Percentiles rank a stretch among this genome's conserved stretches.
These are phyloP conservation scores for Schizosaccharomyces cryophilus DNA, from an alignment of 805 yeast species.

Conservation along the genomic window DNA sequence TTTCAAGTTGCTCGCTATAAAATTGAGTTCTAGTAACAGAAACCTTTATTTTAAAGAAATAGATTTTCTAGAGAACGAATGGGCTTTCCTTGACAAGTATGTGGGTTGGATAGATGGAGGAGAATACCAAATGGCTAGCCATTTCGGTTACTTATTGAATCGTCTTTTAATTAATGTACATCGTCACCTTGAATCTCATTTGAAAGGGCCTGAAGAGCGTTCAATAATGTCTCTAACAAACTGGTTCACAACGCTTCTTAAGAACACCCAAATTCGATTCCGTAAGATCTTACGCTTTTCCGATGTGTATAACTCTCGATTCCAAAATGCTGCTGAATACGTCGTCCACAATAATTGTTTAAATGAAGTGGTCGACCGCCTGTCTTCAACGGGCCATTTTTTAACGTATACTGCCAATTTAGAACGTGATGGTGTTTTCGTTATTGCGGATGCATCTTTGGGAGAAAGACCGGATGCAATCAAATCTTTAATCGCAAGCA, in stretches of 20 bases:
- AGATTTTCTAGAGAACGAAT: slow-evolving; percentile 63
- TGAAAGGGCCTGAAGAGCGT: slow-evolving; percentile 30
- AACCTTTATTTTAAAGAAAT: slow-evolving; percentile 50
- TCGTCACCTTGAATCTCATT: slow-evolving; percentile 47
- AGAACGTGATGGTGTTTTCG: slow-evolving; percentile 53
- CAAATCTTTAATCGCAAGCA: slow-evolving; percentile 5
- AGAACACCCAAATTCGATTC: slow-evolving; percentile 26
- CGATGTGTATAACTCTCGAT: slow-evolving; percentile 35
- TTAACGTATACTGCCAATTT: slow-evolving; percentile 48
- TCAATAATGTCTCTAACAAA: slow-evolving; percentile 24
- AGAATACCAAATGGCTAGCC: slow-evolving; percentile 57
- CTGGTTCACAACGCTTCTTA: slow-evolving; percentile 21
- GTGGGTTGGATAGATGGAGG: slow-evolving; percentile 66
- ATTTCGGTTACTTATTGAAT: slow-evolving; percentile 36
- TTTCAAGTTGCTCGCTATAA: slow-evolving; percentile 47
- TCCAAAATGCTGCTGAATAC: slow-evolving; percentile 40
- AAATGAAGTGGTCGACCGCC: slow-evolving; percentile 29
- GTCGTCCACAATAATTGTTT: slow-evolving; percentile 12
- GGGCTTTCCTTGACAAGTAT: slow-evolving; percentile 50
- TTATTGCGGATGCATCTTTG: slow-evolving; percentile 42
- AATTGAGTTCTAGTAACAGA: slow-evolving; percentile 52
- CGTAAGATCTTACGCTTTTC: slow-evolving; percentile 65
- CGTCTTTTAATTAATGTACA: slow-evolving; percentile 44
- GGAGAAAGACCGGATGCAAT: slow-evolving; percentile 5
- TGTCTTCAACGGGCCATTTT: slow-evolving; percentile 46